Evolutionary conservation across 73 alveolate species (phyloP).

Genomic region (Loxodes magnus): DNA sequence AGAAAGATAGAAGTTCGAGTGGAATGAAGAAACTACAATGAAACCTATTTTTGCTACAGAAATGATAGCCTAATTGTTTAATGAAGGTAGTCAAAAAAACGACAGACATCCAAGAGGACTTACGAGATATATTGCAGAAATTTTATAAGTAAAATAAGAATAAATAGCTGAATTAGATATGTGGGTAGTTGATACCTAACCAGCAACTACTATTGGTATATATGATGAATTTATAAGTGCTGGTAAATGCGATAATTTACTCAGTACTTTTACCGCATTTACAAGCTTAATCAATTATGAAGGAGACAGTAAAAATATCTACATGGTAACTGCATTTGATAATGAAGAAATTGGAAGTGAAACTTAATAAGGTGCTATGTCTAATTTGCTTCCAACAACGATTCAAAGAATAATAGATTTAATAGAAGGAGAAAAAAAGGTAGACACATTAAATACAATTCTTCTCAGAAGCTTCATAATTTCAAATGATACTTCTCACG

Average conservation of each 20-base stretch:
- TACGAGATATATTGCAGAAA: conserved; percentile 51
- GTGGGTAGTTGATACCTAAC: conserved; percentile 65
- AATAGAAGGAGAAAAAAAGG: conserved; percentile 25
- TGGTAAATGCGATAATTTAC: conserved; percentile 78
- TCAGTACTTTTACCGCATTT: conserved; percentile 60
- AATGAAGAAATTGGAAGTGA: conserved; percentile 87
- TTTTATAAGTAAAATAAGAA: conserved; percentile 40
- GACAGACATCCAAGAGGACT: conserved; percentile 28
- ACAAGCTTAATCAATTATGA: conserved; percentile 39
- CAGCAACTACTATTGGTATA: conserved; percentile 69
- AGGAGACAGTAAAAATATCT: conserved; percentile 26
- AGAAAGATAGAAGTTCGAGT: conserved; percentile 53
- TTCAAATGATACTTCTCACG: conserved; percentile 12
- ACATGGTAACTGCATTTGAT: conserved; percentile 73
- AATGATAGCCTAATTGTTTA: conserved; percentile 24
- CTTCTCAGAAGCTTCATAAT: conserved; percentile 5
- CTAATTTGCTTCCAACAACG: conserved; percentile 61
- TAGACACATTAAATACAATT: background rate
- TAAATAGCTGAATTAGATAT: conserved; percentile 79
- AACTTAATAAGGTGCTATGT: conserved; percentile 83
- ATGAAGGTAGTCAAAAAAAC: conserved; percentile 29
- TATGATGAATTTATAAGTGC: conserved; percentile 81
- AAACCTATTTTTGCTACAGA: conserved; percentile 75
- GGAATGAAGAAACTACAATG: conserved; percentile 71
- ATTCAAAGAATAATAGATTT: conserved; percentile 59